Percentiles rank a stretch among this genome's conserved stretches.
phyloP scores from a whole-genome alignment of 306 rosid species.

The Quercus parvula region DNA sequence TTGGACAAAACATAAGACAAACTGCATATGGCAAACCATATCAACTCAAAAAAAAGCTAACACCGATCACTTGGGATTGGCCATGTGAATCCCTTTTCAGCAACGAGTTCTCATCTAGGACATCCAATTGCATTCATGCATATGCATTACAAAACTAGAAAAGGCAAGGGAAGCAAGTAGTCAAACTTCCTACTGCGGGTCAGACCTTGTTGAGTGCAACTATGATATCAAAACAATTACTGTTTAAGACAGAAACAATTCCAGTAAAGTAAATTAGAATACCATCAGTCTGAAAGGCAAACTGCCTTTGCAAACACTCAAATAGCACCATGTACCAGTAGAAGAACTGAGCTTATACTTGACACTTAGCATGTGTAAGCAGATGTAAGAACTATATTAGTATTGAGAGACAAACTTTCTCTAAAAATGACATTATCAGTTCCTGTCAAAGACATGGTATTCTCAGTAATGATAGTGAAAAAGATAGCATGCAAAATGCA shows the following conservation, averaged over 20 bases:
- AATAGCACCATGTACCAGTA: neutral
- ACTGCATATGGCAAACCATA: neutral
- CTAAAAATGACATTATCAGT: neutral
- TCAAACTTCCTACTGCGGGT: neutral
- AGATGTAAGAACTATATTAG: neutral
- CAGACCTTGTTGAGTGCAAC: neutral
- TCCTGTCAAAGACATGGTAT: neutral
- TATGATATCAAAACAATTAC: neutral
- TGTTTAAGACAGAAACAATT: neutral
- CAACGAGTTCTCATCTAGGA: neutral
- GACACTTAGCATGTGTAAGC: neutral
- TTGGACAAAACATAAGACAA: neutral
- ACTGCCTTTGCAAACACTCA: neutral
- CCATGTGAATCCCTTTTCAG: neutral
- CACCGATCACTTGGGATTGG: neutral
- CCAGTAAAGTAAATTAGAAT: neutral
- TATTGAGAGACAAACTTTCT: neutral
- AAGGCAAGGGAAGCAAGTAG: neutral
- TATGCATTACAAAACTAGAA: neutral
- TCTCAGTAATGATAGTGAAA: neutral
- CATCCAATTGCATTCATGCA: neutral
- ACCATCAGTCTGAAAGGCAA: neutral
- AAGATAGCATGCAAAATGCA: neutral
- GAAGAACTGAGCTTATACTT: neutral
- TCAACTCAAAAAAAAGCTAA: neutral